Conservation (phyloP, 371 early-diverging fungal species). For the Massospora cicadina region DNA sequence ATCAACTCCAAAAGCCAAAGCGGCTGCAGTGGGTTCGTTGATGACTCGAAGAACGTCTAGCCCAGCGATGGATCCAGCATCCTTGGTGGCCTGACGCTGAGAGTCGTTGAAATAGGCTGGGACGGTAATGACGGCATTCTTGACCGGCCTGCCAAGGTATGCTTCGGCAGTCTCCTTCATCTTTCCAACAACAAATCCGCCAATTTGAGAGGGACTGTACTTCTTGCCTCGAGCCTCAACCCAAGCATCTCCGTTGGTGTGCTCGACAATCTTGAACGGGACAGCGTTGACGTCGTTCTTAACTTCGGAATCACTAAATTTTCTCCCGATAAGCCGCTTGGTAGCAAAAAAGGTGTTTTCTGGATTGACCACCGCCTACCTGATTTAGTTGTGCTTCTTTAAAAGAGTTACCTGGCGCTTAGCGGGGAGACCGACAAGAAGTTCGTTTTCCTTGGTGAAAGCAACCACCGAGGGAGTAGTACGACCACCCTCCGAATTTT, state of each 20-base stretch:
- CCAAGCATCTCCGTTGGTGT: slow-evolving; percentile 96
- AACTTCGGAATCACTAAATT: slow-evolving; percentile 71
- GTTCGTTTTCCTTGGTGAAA: slow-evolving; percentile 77
- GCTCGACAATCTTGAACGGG: slow-evolving; percentile 79
- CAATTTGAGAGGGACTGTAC: slow-evolving; percentile 93
- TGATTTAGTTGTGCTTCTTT: not conserved
- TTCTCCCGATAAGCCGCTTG: slow-evolving; percentile 94
- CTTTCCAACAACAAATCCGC: slow-evolving; percentile 79
- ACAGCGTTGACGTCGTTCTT: slow-evolving; percentile 69
- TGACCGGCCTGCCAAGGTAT: slow-evolving; percentile 66
- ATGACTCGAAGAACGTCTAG: slow-evolving; percentile 94
- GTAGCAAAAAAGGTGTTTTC: slow-evolving; percentile 87
- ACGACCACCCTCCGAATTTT: slow-evolving; percentile 88
- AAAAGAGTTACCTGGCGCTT: slow-evolving; percentile 60
- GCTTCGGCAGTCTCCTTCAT: slow-evolving; percentile 92
- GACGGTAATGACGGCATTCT: slow-evolving; percentile 82
- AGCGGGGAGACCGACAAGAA: slow-evolving; percentile 90
- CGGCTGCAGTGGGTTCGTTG: slow-evolving; percentile 99
- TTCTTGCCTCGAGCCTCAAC: slow-evolving; percentile 78
- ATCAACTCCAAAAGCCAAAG: slow-evolving; percentile 95
- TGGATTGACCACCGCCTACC: slow-evolving; percentile 75
- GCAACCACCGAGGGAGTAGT: slow-evolving; percentile 98
- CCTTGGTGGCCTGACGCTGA: slow-evolving; percentile 98
- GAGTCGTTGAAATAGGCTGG: slow-evolving; percentile 92
- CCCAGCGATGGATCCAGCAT: slow-evolving; percentile 93